These are phyloP conservation scores for Hyaloscypha bicolor DNA, from an alignment of 495 filamentous ascomycete species.

Conservation along the genomic window DNA sequence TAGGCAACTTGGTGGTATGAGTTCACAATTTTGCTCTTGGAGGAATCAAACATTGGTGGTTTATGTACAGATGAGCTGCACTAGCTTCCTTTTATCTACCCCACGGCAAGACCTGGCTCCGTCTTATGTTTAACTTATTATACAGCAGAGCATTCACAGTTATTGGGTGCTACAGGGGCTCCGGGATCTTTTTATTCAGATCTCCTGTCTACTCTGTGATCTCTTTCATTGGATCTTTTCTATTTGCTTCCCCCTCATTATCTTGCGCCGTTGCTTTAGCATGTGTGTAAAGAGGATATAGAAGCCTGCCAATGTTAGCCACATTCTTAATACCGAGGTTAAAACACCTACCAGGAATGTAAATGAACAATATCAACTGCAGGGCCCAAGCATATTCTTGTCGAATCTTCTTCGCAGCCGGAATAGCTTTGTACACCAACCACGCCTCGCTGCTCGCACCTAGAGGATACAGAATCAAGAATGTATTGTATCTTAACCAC, in stretches of 20 bases:
- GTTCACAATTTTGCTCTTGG: too few relatives aligned
- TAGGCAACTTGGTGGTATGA: too few relatives aligned
- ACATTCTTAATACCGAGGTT: conserved; percentile 8
- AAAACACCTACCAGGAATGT: conserved; percentile 73
- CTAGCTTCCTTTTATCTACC: background rate
- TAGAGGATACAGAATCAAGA: conserved; percentile 88
- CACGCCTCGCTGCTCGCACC: conserved; percentile 85
- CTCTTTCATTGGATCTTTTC: conserved; percentile 29
- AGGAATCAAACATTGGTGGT: too few relatives aligned
- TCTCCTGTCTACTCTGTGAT: background rate
- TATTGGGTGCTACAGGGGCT: background rate
- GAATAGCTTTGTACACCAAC: conserved; percentile 68
- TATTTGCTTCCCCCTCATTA: conserved; percentile 57
- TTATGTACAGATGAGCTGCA: background rate
- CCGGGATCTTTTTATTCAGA: background rate
- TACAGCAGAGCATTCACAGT: background rate
- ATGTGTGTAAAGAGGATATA: conserved; percentile 93
- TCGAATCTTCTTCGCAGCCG: conserved; percentile 54
- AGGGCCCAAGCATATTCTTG: conserved; percentile 59
- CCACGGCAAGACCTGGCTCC: background rate
- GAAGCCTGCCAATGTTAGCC: conserved; percentile 57
- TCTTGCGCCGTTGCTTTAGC: conserved; percentile 84
- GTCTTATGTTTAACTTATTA: background rate
- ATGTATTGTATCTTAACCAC: conserved; percentile 93
- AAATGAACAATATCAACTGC: conserved; percentile 65